Conservation (phyloP, 2,329 filamentous ascomycete species). For the Arthroderma uncinatum region DNA sequence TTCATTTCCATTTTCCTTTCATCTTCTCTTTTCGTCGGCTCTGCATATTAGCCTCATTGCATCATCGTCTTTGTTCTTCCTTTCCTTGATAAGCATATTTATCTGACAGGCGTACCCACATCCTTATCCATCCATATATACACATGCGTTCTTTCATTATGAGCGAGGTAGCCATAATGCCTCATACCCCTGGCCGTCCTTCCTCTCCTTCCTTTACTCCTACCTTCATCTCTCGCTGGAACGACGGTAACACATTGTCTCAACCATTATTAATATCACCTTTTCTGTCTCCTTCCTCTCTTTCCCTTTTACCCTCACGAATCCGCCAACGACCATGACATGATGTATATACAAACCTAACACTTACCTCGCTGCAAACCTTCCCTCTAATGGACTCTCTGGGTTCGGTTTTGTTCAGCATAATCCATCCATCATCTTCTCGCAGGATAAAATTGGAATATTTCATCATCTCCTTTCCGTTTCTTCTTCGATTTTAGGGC, state of each 20-base stretch:
- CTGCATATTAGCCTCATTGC: conserved; percentile 4
- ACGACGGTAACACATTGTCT: background rate
- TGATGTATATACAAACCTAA: conserved; percentile 4
- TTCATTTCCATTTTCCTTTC: background rate
- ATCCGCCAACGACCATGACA: conserved; percentile 1
- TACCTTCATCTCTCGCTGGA: background rate
- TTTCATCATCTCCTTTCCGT: background rate
- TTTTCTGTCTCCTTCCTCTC: background rate
- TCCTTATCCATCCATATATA: background rate
- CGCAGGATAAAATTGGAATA: background rate
- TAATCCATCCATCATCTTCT: background rate
- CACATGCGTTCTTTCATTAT: background rate
- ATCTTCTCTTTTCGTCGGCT: background rate
- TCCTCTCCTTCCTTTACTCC: background rate
- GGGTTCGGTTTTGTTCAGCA: background rate
- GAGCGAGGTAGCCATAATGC: background rate
- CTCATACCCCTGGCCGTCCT: background rate
- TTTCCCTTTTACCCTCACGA: background rate
- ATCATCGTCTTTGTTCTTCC: background rate
- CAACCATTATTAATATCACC: background rate
- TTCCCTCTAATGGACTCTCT: background rate
- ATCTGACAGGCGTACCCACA: background rate
- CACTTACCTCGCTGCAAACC: background rate
- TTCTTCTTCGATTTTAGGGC: background rate
- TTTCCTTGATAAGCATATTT: background rate